Evolutionary conservation across 1,284 basidiomycete genomes (phyloP).

Genomic region (Rhodotorula mucilaginosa): DNA sequence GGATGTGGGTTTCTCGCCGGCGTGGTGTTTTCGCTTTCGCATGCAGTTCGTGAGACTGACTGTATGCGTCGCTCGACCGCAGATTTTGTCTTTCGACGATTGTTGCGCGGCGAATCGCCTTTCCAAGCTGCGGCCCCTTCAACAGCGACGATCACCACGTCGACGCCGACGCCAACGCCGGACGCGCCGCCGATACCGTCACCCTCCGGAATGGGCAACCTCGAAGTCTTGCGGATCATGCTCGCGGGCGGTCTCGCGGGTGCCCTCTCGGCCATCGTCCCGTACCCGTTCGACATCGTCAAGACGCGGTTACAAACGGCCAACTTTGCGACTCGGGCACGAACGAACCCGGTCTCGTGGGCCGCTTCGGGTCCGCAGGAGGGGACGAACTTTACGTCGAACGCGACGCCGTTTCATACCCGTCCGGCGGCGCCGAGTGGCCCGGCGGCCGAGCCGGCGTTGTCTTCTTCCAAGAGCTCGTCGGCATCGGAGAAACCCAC

Average conservation of each 20-base stretch:
- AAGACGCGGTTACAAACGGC: conserved; percentile 42
- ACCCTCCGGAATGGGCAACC: conserved; percentile 18
- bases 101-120: conserved; percentile 37
- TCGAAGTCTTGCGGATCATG: conserved; percentile 41
- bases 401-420: conserved; percentile 17
- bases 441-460: neutral
- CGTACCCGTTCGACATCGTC: conserved; percentile 46
- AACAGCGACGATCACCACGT: neutral
- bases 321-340: conserved; percentile 31
- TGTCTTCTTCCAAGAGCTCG: neutral
- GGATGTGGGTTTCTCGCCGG: conserved; percentile 30
- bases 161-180: neutral
- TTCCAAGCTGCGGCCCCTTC: conserved; percentile 20
- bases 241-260: conserved; percentile 44
- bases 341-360: conserved; percentile 10
- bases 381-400: conserved; percentile 12
- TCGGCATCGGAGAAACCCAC: neutral
- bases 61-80: neutral
- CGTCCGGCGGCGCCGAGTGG: neutral
- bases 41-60: no score
- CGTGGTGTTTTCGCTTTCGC: no score
- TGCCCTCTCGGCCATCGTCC: conserved; percentile 41
- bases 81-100: conserved; percentile 43
- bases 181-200: neutral
- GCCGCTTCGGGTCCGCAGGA: neutral